Evolutionary conservation across 2,329 filamentous ascomycete genomes (phyloP).

Genomic region (Fusarium aywerte): DNA sequence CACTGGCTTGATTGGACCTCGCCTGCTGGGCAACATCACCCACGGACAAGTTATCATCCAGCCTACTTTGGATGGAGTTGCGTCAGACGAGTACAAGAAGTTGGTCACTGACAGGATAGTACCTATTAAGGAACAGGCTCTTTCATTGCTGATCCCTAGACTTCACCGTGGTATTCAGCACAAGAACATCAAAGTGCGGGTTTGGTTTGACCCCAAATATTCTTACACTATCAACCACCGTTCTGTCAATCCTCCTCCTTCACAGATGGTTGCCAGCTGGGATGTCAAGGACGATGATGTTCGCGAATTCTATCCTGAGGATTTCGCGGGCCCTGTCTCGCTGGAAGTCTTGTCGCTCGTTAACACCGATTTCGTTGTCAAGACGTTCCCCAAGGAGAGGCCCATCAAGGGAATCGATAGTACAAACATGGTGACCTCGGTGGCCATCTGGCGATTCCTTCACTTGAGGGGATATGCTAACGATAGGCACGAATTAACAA

Average conservation of each 20-base stretch:
- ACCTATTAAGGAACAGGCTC: constrained; percentile 77
- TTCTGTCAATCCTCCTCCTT: constrained; percentile 60
- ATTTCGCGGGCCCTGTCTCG: constrained; percentile 58
- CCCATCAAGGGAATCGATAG: constrained; percentile 71
- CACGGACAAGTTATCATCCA: constrained; percentile 80
- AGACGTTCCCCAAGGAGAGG: constrained; percentile 71
- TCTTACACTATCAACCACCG: constrained; percentile 75
- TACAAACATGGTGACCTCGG: constrained; percentile 73
- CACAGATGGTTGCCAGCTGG: constrained; percentile 69
- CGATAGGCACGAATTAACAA: constrained; percentile 79
- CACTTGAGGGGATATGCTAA: constrained; percentile 89
- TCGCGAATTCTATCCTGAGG: constrained; percentile 59
- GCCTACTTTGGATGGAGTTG: constrained; percentile 86
- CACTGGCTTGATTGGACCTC: constrained; percentile 80
- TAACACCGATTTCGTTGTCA: constrained; percentile 74
- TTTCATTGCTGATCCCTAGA: constrained; percentile 81
- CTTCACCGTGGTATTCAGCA: constrained; percentile 86
- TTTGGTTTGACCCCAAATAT: constrained; percentile 83
- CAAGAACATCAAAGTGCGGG: constrained; percentile 79
- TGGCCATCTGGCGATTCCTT: constrained; percentile 88
- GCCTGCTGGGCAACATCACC: constrained; percentile 84
- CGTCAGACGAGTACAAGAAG: constrained; percentile 81
- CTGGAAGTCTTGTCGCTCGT: constrained; percentile 74
- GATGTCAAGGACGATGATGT: constrained; percentile 72
- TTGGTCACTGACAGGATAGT: constrained; percentile 80